Base-by-base conservation (phyloP, 495 filamentous ascomycete genomes). In the Lasiosphaeriaceae sp. region DNA sequence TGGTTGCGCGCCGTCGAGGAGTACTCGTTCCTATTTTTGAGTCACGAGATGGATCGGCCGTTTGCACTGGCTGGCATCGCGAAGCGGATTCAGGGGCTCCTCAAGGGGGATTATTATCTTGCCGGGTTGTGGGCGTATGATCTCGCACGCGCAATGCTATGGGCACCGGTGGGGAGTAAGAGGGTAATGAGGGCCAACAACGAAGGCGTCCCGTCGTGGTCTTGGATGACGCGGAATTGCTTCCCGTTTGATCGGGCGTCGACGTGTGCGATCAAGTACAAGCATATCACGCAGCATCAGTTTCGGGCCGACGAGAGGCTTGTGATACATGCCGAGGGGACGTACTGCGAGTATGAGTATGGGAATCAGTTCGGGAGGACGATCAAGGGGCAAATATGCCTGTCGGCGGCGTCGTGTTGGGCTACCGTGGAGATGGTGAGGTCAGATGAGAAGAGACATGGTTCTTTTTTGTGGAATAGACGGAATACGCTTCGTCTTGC, bases 1-100 rank as follows among this genome's bases (percentile, higher is more conserved):
- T 65, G 61, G 56, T 56, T 61, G 0, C 62, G 62, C 21, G 47
- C 50, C 14, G 56, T 63, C 1, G 56, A 65, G 2, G 60, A 62
- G 39, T 65, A 63, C 45, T 65, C 62, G 0, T 63, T 59, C 12
- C 41, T 63, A 0, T 29, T 43, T 3, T 20, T 65, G 0, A 65
- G 43, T 19, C 53, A 51, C 0, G 56, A 64, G 17, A 49, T 16
- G 0, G 62, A 63, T 47, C 52, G 62, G 0, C 57, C 59, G 0
- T 57, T 57, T 23, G 62, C 62, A 0, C 31, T 65, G 1, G 56
- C 47, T 1, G 62, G 62, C 3, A 60, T 63, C 5, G 61, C 58
- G 0, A 55, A 62, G 20, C 2, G 41, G 8, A 53, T 60, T 3
- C 48, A 50, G 5, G 23, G n/a, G 0, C 22, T 17, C 9, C 22